Percentiles rank a stretch among this genome's conserved stretches.
Evolutionary conservation across 768 basidiomycete species (phyloP).

Genomic region (Aureoboletus auriporus): DNA sequence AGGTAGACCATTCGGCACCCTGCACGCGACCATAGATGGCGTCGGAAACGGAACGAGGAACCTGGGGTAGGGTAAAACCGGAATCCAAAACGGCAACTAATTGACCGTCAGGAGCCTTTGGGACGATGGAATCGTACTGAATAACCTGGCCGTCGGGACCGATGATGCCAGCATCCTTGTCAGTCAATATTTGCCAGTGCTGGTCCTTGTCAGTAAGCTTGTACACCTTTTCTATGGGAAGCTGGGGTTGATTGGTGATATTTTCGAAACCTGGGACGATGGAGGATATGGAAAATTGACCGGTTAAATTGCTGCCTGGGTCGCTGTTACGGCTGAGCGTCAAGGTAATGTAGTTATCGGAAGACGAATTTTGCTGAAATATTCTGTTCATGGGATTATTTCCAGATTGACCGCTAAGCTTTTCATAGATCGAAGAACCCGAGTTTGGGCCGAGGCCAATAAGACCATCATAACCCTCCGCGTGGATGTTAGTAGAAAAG

Average conservation of each 20-base stretch:
- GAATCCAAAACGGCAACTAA: conserved; percentile 73
- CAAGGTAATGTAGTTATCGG: conserved; percentile 63
- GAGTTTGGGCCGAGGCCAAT: conserved; percentile 77
- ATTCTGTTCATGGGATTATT: conserved; percentile 62
- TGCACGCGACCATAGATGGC: conserved; percentile 78
- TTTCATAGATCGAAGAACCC: conserved; percentile 60
- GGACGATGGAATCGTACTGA: conserved; percentile 59
- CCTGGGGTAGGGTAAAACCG: conserved; percentile 68
- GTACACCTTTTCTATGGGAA: conserved; percentile 64
- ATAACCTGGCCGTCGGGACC: conserved; percentile 74
- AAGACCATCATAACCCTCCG: conserved; percentile 66
- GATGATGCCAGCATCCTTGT: conserved; percentile 61
- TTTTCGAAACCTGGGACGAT: conserved; percentile 57
- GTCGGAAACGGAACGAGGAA: conserved; percentile 70
- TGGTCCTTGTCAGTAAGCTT: conserved; percentile 60
- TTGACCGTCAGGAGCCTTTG: conserved; percentile 58
- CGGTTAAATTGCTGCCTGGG: conserved; percentile 43
- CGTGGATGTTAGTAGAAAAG: conserved; percentile 57
- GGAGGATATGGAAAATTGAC: conserved; percentile 70
- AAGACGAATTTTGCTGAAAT: conserved; percentile 54
- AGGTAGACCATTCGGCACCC: conserved; percentile 61
- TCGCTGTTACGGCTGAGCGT: conserved; percentile 60
- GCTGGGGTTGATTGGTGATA: conserved; percentile 57
- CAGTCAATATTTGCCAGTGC: conserved; percentile 76
- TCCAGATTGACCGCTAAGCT: conserved; percentile 45